These are phyloP conservation scores for Handroanthus guayacan DNA, from an alignment of 257 asterid species.

Conservation along the genomic window DNA sequence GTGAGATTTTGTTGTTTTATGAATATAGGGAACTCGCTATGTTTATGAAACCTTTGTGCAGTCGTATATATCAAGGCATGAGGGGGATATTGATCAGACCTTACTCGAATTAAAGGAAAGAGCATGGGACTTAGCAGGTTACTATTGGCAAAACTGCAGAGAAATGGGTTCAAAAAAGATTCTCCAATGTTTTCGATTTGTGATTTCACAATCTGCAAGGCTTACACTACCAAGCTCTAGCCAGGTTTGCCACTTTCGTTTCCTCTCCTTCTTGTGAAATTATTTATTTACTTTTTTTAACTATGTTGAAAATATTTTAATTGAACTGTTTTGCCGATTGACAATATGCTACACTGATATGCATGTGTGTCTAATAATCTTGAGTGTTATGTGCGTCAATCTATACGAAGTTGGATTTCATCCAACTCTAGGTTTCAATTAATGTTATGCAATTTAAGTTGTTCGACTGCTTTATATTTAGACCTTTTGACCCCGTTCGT, in stretches of 20 bases:
- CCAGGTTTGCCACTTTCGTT: constrained; percentile 36
- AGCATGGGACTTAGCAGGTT: constrained; percentile 63
- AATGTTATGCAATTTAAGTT: too few relatives aligned
- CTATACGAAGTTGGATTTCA: too few relatives aligned
- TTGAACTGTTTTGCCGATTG: too few relatives aligned
- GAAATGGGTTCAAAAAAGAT: constrained; percentile 57
- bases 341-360: too few relatives aligned
- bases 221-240: constrained; percentile 42
- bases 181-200: constrained; percentile 50
- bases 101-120: constrained; percentile 64
- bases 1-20: neutral
- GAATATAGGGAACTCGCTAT: constrained; percentile 64
- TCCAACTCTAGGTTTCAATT: too few relatives aligned
- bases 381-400: too few relatives aligned
- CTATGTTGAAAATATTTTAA: too few relatives aligned
- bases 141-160: constrained; percentile 71
- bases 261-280: neutral
- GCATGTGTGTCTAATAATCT: too few relatives aligned
- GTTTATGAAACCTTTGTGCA: constrained; percentile 65
- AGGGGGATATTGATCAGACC: constrained; percentile 61
- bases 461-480: too few relatives aligned
- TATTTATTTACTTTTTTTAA: too few relatives aligned
- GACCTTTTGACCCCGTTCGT: too few relatives aligned
- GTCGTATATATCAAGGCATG: constrained; percentile 67
- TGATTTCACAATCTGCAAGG: constrained; percentile 50